Base-by-base conservation (phyloP, 164 flowering plant species). In the Platanus orientalis region DNA sequence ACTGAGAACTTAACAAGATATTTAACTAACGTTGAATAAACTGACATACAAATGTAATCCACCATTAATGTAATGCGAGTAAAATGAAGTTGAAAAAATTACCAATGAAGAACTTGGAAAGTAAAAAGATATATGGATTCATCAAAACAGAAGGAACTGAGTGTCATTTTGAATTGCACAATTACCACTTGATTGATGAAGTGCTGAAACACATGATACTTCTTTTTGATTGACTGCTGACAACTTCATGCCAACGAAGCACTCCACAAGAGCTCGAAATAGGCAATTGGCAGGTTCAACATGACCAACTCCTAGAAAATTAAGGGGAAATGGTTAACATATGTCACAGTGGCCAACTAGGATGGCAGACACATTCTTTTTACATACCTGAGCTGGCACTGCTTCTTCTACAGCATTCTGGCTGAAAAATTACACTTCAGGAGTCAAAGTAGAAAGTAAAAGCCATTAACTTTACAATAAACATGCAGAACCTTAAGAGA, bases 121-220 rank as follows among this genome's bases (percentile, higher is more conserved):
- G 11, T 7, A 26, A 53, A 26, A 26, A 53, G 19, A 24, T 7
- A 36, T 7, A 14, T 36, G 25, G 11, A 3, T 25, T 3, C 1
- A 51, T 4, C 32, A 36, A 26, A 52, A 19, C 7, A 11, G 57
- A 51, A 24, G 5, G 23, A 36, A 66, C 23, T 39, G 42, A 25
- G 27, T 24, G 21, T 14, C 16, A n/a, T 45, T 29, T 13, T 12
- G 27, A 25, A 61, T 7, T 16, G 3, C 55, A 55, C 27, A 75
- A 44, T 78, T 83, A 90, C 96, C 96, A 66, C 87, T 90, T 36
- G 87, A 84, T 59, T 78, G 81, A 78, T 90, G 93, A 60, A 74
- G 42, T 45, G 80, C 91, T 53, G 84, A 78, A 48, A 88, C 61
- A 57, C 80, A 67, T 16, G 48, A 59, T 50, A 76, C 79, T 36